Evolutionary conservation across 805 yeast species (phyloP).

Genomic region (Cyberlindnera mississippiensis): DNA sequence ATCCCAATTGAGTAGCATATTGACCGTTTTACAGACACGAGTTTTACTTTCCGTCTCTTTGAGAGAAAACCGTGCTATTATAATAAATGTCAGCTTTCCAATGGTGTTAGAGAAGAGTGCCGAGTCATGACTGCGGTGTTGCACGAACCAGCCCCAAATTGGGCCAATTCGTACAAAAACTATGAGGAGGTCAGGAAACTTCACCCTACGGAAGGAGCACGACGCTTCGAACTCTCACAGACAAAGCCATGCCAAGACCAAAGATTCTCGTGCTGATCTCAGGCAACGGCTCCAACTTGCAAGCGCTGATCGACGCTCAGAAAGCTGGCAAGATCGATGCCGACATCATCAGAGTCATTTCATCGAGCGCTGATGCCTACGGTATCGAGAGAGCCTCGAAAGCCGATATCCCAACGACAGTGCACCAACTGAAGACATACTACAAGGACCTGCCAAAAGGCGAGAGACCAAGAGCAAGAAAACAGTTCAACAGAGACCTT

Average conservation of each 20-base stretch:
- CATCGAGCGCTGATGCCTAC: slow-evolving; percentile 82
- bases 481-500: slow-evolving; percentile 71
- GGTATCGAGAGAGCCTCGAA: slow-evolving; percentile 78
- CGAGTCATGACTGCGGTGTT: slow-evolving; percentile 1
- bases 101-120: too few relatives aligned
- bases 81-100: too few relatives aligned
- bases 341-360: slow-evolving; percentile 70
- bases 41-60: too few relatives aligned
- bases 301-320: slow-evolving; percentile 83
- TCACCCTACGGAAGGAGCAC: not conserved
- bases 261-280: slow-evolving; percentile 72
- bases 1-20: too few relatives aligned
- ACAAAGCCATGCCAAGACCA: slow-evolving; percentile 17
- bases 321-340: slow-evolving; percentile 37
- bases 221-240: not conserved
- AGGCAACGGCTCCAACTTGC: slow-evolving; percentile 94
- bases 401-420: slow-evolving; percentile 64
- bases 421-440: slow-evolving; percentile 69
- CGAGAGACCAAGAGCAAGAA: slow-evolving; percentile 59
- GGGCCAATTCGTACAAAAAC: not conserved
- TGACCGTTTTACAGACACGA: too few relatives aligned
- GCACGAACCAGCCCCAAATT: slow-evolving; percentile 1
- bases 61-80: too few relatives aligned
- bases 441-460: slow-evolving; percentile 74
- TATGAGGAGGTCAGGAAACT: not conserved